These are phyloP conservation scores for Colletotrichum viniferum DNA, from an alignment of 2,329 filamentous ascomycete species.

Conservation along the genomic window DNA sequence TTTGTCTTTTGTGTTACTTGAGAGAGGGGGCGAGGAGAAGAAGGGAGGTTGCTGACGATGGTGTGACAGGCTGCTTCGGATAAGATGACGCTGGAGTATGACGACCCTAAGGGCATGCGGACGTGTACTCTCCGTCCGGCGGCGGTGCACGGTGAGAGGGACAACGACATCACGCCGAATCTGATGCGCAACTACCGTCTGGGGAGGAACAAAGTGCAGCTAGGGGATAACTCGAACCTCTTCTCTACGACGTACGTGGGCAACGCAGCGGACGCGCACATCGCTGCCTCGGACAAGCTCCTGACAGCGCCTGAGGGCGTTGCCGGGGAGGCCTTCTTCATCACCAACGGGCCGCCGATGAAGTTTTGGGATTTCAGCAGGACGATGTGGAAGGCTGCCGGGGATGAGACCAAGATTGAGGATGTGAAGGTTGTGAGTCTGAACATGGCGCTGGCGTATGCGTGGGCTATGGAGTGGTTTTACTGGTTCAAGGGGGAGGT, in stretches of 20 bases:
- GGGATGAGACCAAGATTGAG: neutral
- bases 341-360: constrained; percentile 66
- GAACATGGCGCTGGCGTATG: neutral
- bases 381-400: constrained; percentile 51
- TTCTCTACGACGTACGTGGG: constrained; percentile 71
- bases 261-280: constrained; percentile 67
- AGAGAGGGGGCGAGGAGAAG: neutral
- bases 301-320: constrained; percentile 49
- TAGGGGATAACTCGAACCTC: constrained; percentile 65
- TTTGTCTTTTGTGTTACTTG: neutral
- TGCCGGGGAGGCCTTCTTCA: constrained; percentile 67
- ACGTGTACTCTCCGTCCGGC: constrained; percentile 19
- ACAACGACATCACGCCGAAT: constrained; percentile 59
- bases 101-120: constrained; percentile 15
- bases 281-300: constrained; percentile 63
- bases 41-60: neutral
- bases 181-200: constrained; percentile 60
- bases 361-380: constrained; percentile 68
- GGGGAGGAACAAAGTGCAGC: constrained; percentile 60
- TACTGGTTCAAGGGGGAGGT: constrained; percentile 28
- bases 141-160: constrained; percentile 31
- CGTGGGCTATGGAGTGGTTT: constrained; percentile 28
- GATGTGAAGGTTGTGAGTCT: neutral
- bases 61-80: constrained; percentile 11
- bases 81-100: constrained; percentile 13